Evolutionary conservation across 495 filamentous ascomycete species (phyloP).

Genomic region (Lineolata rhizophorae): DNA sequence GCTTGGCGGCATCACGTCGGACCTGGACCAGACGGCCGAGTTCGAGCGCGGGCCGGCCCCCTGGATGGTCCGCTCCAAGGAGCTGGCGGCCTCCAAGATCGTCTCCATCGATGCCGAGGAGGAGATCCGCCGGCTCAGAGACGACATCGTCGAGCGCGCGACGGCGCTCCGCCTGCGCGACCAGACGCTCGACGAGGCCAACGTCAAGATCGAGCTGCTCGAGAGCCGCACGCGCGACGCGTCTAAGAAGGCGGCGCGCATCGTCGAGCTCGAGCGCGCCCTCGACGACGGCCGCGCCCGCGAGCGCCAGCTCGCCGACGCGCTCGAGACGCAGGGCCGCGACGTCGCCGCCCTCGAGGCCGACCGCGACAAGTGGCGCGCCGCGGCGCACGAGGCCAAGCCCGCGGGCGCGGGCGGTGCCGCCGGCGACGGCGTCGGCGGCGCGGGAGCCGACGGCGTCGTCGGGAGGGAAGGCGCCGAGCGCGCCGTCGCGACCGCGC

Average conservation of each 20-base stretch:
- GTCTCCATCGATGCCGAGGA: constrained; percentile 55
- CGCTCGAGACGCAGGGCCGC: neutral
- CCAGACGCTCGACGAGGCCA: constrained; percentile 44
- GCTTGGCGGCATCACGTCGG: constrained; percentile 45
- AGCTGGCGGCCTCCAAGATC: constrained; percentile 55
- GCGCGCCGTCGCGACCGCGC: neutral
- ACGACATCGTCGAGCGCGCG: constrained; percentile 42
- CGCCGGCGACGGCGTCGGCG: no score
- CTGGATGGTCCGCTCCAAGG: constrained; percentile 63
- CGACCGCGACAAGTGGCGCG: neutral
- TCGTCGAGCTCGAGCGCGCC: constrained; percentile 34
- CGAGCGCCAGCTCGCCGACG: neutral
- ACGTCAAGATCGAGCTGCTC: constrained; percentile 80
- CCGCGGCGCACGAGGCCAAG: neutral
- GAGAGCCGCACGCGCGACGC: constrained; percentile 62
- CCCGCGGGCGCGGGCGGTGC: neutral
- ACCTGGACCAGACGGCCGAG: constrained; percentile 61
- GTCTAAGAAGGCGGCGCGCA: constrained; percentile 40
- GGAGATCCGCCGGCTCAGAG: constrained; percentile 31
- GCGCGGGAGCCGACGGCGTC: no score
- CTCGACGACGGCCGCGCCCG: neutral
- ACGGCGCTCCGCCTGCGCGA: constrained; percentile 43
- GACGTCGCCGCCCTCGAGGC: neutral
- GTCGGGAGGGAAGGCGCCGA: neutral
- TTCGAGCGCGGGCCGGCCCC: constrained; percentile 58